Percentiles rank a stretch among this genome's conserved stretches.
phyloP scores from a whole-genome alignment of 2,329 filamentous ascomycete genomes.

The Xylariaceae sp. region DNA sequence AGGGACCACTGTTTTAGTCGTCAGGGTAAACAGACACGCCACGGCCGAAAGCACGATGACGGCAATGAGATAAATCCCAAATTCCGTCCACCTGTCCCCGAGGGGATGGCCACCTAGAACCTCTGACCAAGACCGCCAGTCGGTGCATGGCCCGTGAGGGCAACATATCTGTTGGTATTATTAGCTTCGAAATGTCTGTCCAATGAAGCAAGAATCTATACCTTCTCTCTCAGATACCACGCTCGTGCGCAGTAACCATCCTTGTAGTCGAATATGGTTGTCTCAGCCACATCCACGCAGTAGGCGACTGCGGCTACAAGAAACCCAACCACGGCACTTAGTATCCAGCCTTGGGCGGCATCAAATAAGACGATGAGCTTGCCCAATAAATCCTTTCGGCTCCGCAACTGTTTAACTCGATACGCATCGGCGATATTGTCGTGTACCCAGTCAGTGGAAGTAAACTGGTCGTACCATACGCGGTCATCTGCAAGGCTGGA shows the following conservation, averaged over 20 bases:
- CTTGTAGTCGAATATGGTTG: constrained; percentile 86
- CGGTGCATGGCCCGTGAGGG: constrained; percentile 57
- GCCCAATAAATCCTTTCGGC: constrained; percentile 83
- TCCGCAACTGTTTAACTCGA: constrained; percentile 80
- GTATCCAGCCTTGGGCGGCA: constrained; percentile 88
- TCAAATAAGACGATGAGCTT: constrained; percentile 77
- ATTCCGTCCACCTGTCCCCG: constrained; percentile 70
- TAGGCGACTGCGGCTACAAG: constrained; percentile 86
- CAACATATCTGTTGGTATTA: constrained; percentile 50
- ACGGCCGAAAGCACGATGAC: constrained; percentile 70
- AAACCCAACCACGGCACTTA: constrained; percentile 87
- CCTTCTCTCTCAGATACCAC: constrained; percentile 77
- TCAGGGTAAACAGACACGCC: constrained; percentile 79
- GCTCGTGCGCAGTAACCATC: constrained; percentile 75
- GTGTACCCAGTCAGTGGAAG: constrained; percentile 96
- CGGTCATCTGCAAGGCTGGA: constrained; percentile 78
- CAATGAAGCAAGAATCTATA: constrained; percentile 33
- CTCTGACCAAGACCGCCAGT: constrained; percentile 61
- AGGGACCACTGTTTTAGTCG: constrained; percentile 92
- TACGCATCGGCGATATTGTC: constrained; percentile 95
- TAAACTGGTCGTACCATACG: constrained; percentile 98
- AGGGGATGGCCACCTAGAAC: constrained; percentile 49
- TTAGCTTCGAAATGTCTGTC: constrained; percentile 13
- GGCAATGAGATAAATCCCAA: constrained; percentile 71
- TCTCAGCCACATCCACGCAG: constrained; percentile 84